Base-by-base conservation (phyloP, 768 basidiomycete species). In the Candolleomyces efflorescens region DNA sequence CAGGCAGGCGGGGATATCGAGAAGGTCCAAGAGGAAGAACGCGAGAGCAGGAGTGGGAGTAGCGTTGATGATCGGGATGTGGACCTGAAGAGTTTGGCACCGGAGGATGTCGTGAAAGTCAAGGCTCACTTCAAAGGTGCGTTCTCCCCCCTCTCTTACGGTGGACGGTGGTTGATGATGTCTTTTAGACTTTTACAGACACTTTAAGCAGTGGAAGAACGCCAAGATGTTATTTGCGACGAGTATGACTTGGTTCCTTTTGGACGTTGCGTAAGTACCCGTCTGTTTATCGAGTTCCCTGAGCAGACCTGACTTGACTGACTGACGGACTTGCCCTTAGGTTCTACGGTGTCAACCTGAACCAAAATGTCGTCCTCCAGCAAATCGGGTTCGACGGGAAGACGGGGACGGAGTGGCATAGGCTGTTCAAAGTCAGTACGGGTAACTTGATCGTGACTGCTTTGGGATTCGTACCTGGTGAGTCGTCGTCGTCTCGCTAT, bases 381-480 rank as follows among this genome's bases (percentile, higher is more conserved):
- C 76, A 83, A 63, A 90, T 92, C 37, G 88, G 87, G 0, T 90
- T 78, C 63, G 86, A 77, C 50, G 87, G 87, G 11, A 70, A 59
- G 26, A 68, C 68, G 0, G 87, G 83, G 2, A 78, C 81, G 0
- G 72, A 83, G 6, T 87, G 85, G 86, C 69, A 85, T 43, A 77
- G 82, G 18, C 75, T 92, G 9, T 89, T 84, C 79, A 82, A 85
- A 54, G 74, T 89, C 23, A 80, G 84, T 0, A 80, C 79, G 0
- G 89, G 89, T 4, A 83, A 82, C 60, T 75, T 91, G 41, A 89
- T 90, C 67, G 80, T 92, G 60, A 87, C 87, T 1, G 82, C 76
- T 2, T 80, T 90, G 17, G 90, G 90, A 32, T 91, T 90, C 65
- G 85, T 91, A 3, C 89, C 90, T 13, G 89, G 83, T 82, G 59